Evolutionary conservation across 139 green algal genomes (phyloP), one percentile per base, ranked within the genome.

Genomic region (Asterochloris sp.): DNA sequence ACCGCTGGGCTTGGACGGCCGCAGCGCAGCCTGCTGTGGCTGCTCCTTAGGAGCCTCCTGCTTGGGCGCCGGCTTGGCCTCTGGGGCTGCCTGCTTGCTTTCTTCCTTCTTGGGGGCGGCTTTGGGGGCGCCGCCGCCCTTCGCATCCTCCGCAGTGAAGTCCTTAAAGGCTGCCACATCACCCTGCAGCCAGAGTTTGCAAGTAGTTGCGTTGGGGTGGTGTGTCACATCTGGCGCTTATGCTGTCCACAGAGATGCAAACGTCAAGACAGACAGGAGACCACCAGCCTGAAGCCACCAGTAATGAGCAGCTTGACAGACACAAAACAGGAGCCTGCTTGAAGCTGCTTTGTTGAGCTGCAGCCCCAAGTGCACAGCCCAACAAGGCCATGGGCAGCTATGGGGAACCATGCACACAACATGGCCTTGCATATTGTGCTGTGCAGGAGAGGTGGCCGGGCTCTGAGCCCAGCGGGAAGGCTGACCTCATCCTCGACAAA

Each of bases 401-500:
- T 4, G 4, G 11, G 71, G 14, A 1, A 76, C 38, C 38, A 54
- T 54, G 38, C 38, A 54, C 38, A 54, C 38, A 54, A 54, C 6
- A 6, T 54, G 38, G 38, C 38, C 38, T 54, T 2, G 38, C 38
- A 54, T 2, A 54, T 54, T 6, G 38, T 54, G 38, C 38, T 54
- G 38, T 6, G 26, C 63, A 68, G 28, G 13, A 64, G 71, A 27
- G 26, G 4, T 17, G 21, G 54, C 11, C 62, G 54, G 13, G 24
- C 24, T 74, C 19, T 0, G 0, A 74, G 68, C 24, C 11, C 68
- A 23, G 68, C 68, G n/a, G 24, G 76, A 2, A 54, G n/a, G 4
- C 74, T 0, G 66, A 91, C 90, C 88, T 91, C 73, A 10, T 96
- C 92, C 74, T 96, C 92, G 60, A 96, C 93, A 68, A 96, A 86